Percentiles rank a stretch among this genome's conserved stretches.
Evolutionary conservation across 352 stramenopile species (phyloP).

Genomic region (Stephanocyclus meneghinianus): DNA sequence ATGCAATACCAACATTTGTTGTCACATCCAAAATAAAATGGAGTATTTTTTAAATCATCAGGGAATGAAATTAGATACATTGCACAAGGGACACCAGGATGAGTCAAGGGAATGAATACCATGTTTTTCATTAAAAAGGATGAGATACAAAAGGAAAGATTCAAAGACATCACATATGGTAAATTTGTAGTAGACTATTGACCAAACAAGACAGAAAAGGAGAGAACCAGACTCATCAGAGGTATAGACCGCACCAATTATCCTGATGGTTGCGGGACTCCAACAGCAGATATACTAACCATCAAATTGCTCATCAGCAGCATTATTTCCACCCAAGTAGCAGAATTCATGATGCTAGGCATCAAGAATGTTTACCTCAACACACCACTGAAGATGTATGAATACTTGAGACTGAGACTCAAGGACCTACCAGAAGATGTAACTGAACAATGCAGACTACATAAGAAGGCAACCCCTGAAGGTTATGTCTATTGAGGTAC

Average conservation of each 20-base stretch:
- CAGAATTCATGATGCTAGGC: not conserved
- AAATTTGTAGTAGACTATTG: not conserved
- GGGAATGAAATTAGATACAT: too few species aligned
- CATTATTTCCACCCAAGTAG: slow-evolving; percentile 24
- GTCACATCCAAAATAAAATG: not conserved
- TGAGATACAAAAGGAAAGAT: not conserved
- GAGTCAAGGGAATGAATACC: slow-evolving; percentile 6
- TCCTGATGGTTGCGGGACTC: too few species aligned
- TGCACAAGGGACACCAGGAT: not conserved
- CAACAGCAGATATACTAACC: too few species aligned
- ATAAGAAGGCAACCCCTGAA: too few species aligned
- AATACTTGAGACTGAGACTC: too few species aligned
- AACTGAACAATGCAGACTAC: too few species aligned
- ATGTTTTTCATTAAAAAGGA: slow-evolving; percentile 8
- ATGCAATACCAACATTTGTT: not conserved
- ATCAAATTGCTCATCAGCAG: too few species aligned
- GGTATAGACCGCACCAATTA: too few species aligned
- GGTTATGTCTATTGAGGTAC: too few species aligned
- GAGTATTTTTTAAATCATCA: not conserved
- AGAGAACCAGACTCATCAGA: not conserved
- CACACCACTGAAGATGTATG: too few species aligned
- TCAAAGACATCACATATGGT: slow-evolving; percentile 5
- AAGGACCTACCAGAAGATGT: too few species aligned
- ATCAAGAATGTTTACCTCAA: not conserved
- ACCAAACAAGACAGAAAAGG: slow-evolving; percentile 1